These are phyloP conservation scores for Thermothielavioides terrestris DNA, from an alignment of 495 filamentous ascomycete genomes.

Conservation along the genomic window DNA sequence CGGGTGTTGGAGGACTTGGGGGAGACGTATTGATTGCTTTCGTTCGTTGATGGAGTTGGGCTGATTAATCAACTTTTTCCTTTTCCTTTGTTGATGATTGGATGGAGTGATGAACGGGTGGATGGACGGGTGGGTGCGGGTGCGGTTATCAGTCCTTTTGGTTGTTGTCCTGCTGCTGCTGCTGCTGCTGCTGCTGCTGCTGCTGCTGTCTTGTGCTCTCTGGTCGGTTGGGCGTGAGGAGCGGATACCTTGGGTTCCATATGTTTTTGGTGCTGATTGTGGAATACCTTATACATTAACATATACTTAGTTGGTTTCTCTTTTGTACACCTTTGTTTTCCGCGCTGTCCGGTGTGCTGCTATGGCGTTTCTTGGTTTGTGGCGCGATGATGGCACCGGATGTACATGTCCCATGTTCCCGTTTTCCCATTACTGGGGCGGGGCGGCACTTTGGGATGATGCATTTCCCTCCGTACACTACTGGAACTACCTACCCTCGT, in stretches of 20 bases:
- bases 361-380: not conserved
- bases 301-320: not conserved
- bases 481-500: no score
- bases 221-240: not conserved
- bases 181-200: not conserved
- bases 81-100: not conserved
- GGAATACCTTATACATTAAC: constrained; percentile 1
- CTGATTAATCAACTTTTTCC: no score
- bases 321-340: not conserved
- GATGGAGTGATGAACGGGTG: not conserved
- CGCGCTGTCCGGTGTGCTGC: not conserved
- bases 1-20: constrained; percentile 38
- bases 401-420: no score
- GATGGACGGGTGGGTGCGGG: not conserved
- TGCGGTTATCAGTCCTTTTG: not conserved
- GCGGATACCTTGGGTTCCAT: constrained; percentile 7
- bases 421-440: no score
- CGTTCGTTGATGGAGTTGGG: no score
- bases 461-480: no score
- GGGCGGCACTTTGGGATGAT: no score
- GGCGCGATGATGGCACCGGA: no score
- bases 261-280: not conserved
- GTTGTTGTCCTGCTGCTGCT: not conserved
- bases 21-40: constrained; percentile 36
- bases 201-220: not conserved